These are phyloP conservation scores for Epichloe uncinata DNA, from an alignment of 2,329 filamentous ascomycete genomes.

Conservation along the genomic window DNA sequence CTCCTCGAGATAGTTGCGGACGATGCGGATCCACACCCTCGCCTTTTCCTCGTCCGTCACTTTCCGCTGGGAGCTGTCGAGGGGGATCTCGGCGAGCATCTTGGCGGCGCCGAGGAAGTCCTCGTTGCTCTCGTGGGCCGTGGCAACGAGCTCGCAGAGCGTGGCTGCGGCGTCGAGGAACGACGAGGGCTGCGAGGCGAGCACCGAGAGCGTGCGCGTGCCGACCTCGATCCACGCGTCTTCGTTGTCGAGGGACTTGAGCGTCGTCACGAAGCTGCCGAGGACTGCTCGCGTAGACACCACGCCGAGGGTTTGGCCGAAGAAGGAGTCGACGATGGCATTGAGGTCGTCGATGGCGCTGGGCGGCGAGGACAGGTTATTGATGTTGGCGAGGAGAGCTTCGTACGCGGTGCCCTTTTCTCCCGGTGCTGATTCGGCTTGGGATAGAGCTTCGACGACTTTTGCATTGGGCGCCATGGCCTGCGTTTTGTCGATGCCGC, in stretches of 20 bases:
- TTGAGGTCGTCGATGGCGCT: conserved; percentile 44
- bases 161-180: conserved; percentile 76
- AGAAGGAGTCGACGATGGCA: conserved; percentile 52
- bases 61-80: conserved; percentile 78
- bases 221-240: conserved; percentile 65
- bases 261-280: conserved; percentile 48
- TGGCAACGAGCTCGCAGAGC: conserved; percentile 68
- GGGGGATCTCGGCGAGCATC: conserved; percentile 62
- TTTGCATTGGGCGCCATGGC: conserved; percentile 26
- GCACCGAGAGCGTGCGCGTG: conserved; percentile 53
- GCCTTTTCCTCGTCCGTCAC: conserved; percentile 74
- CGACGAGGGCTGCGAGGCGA: conserved; percentile 47
- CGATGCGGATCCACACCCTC: conserved; percentile 82
- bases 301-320: conserved; percentile 57
- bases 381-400: conserved; percentile 30
- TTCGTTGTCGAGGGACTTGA: conserved; percentile 45
- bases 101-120: conserved; percentile 70
- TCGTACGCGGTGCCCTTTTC: conserved; percentile 35
- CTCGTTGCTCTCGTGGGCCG: conserved; percentile 70
- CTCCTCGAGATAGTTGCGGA: conserved; percentile 85
- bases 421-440: conserved; percentile 21
- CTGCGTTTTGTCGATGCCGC: neutral
- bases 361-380: conserved; percentile 25
- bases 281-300: conserved; percentile 64
- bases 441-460: conserved; percentile 30